Conservation (phyloP, 345 rosid genomes). For the Iberis pinnata region DNA sequence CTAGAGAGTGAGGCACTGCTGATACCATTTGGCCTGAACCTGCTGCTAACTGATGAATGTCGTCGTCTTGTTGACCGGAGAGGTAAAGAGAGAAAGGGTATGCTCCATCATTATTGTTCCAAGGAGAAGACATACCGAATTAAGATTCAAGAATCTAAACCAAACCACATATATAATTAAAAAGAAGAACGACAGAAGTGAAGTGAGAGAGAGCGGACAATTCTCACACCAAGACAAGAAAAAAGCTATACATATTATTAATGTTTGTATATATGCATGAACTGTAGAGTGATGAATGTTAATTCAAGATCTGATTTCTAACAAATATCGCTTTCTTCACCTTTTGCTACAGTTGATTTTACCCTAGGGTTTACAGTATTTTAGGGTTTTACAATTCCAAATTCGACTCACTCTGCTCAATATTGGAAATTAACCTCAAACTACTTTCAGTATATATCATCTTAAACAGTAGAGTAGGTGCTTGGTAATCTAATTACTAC, state of each 20-base stretch:
- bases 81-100: constrained; percentile 29
- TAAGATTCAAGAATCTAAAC: not conserved
- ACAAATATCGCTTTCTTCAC: too few relatives aligned
- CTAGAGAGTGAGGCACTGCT: constrained; percentile 19
- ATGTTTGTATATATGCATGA: constrained; percentile 7
- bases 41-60: constrained; percentile 11
- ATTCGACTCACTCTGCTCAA: too few relatives aligned
- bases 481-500: not conserved
- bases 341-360: not conserved
- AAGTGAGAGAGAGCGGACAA: not conserved
- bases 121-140: constrained; percentile 22
- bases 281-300: constrained; percentile 17
- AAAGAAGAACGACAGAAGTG: constrained; percentile 10
- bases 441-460: constrained; percentile 26
- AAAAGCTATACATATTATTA: not conserved
- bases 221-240: constrained; percentile 7
- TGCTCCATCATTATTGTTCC: constrained; percentile 22
- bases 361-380: constrained; percentile 10
- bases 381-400: constrained; percentile 20
- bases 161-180: constrained; percentile 19
- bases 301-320: constrained; percentile 16
- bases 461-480: not conserved
- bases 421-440: constrained; percentile 11
- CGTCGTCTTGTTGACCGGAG: constrained; percentile 24
- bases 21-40: constrained; percentile 20